A percentile compares a stretch with the other conserved stretches of the same genome.
These are phyloP conservation scores for Blastobotrys elegans DNA, from an alignment of 1,139 yeast species.

Conservation along the genomic window DNA sequence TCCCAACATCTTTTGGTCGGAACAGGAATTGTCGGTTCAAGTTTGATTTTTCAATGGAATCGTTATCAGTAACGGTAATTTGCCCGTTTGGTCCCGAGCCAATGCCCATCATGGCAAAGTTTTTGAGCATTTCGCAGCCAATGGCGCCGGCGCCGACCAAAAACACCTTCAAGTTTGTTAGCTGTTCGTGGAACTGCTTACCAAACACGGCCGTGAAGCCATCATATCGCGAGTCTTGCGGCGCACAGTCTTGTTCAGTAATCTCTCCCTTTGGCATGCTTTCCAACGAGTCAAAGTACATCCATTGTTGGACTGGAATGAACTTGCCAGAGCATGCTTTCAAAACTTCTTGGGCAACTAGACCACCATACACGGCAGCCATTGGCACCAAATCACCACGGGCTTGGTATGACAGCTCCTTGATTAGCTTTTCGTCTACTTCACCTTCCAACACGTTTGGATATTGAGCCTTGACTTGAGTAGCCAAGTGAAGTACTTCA, in stretches of 20 bases:
- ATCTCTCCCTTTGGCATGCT: slow-evolving; percentile 63
- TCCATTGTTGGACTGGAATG: slow-evolving; percentile 82
- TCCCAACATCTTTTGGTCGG: slow-evolving; percentile 91
- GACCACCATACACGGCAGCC: slow-evolving; percentile 88
- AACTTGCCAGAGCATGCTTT: slow-evolving; percentile 95
- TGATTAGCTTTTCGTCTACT: slow-evolving; percentile 61
- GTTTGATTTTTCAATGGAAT: slow-evolving; percentile 90
- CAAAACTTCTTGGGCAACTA: slow-evolving; percentile 93
- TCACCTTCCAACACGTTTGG: slow-evolving; percentile 54
- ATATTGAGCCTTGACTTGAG: slow-evolving; percentile 54
- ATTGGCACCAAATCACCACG: slow-evolving; percentile 89
- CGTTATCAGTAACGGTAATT: slow-evolving; percentile 86
- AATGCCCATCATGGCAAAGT: slow-evolving; percentile 96
- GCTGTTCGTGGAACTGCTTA: slow-evolving; percentile 59
- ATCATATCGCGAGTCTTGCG: slow-evolving; percentile 81
- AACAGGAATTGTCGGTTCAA: slow-evolving; percentile 94
- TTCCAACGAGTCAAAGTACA: slow-evolving; percentile 92
- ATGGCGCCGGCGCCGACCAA: slow-evolving; percentile 98
- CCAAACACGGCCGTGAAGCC: slow-evolving; percentile 94
- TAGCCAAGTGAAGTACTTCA: slow-evolving; percentile 57
- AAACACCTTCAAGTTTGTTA: slow-evolving; percentile 77
- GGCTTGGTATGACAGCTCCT: slow-evolving; percentile 76
- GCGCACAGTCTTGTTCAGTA: slow-evolving; percentile 65
- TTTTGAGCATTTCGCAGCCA: slow-evolving; percentile 98
- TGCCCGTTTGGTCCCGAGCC: slow-evolving; percentile 89